phyloP scores from a whole-genome alignment of 2,329 filamentous ascomycete species.

The Annulohypoxylon truncatum region DNA sequence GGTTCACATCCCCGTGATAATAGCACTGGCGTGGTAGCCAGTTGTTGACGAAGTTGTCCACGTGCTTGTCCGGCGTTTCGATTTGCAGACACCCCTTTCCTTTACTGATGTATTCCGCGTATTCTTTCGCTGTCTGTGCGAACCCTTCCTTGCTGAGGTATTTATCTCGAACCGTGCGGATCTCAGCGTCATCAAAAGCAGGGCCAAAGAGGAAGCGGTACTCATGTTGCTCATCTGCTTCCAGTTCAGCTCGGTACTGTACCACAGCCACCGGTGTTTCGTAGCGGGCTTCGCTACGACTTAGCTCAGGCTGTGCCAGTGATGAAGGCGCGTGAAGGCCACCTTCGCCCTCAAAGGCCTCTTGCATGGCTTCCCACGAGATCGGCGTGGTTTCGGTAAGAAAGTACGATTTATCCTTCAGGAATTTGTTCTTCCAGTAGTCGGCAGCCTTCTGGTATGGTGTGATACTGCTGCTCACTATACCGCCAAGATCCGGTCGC shows the following conservation, averaged over 20 bases:
- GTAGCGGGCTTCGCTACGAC: slow-evolving; percentile 63
- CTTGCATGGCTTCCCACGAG: slow-evolving; percentile 65
- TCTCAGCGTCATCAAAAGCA: slow-evolving; percentile 63
- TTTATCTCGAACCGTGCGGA: slow-evolving; percentile 56
- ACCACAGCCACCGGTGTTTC: slow-evolving; percentile 66
- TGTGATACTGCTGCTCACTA: slow-evolving; percentile 64
- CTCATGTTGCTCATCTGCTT: slow-evolving; percentile 54
- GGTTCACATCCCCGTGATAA: slow-evolving; percentile 70
- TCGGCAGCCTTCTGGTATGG: slow-evolving; percentile 68
- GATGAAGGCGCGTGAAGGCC: slow-evolving; percentile 64
- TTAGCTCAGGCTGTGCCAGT: slow-evolving; percentile 53
- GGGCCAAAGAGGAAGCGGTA: slow-evolving; percentile 68
- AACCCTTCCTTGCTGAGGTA: slow-evolving; percentile 64
- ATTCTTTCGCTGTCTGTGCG: slow-evolving; percentile 57
- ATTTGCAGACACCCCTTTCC: slow-evolving; percentile 64
- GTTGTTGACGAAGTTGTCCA: slow-evolving; percentile 69
- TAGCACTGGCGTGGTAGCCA: slow-evolving; percentile 69
- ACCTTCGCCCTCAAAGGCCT: slow-evolving; percentile 67
- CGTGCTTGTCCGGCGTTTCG: slow-evolving; percentile 64
- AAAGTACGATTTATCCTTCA: slow-evolving; percentile 69
- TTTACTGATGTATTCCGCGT: slow-evolving; percentile 62
- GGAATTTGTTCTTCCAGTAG: slow-evolving; percentile 66
- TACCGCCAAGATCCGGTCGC: slow-evolving; percentile 59
- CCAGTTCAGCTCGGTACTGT: slow-evolving; percentile 61
- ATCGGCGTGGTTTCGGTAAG: slow-evolving; percentile 63